Evolutionary conservation across 192 early-diverging fungal species (phyloP).

Genomic region (Pecoramyces ruminantium): DNA sequence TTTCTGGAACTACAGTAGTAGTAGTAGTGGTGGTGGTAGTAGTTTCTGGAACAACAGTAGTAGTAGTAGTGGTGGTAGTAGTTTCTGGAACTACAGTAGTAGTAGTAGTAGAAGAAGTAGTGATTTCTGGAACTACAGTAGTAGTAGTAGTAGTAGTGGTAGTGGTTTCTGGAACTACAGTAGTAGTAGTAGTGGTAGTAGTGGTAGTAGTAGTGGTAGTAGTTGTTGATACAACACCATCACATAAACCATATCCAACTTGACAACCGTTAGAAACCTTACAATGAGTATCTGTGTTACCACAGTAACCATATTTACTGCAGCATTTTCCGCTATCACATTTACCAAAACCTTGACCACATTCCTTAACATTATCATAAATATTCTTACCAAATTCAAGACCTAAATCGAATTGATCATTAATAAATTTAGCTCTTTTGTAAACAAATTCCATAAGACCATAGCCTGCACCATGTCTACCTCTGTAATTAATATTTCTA

Average conservation of each 20-base stretch:
- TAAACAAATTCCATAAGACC: background rate
- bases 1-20: background rate
- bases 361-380: background rate
- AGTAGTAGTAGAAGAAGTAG: too few species aligned
- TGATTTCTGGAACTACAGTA: too few species aligned
- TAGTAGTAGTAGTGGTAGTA: too few species aligned
- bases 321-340: background rate
- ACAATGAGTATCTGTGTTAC: background rate
- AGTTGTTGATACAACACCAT: too few species aligned
- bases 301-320: background rate
- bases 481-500: background rate
- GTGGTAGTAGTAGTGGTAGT: too few species aligned
- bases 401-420: background rate
- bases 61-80: background rate
- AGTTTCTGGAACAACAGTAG: background rate
- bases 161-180: too few species aligned
- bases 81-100: too few species aligned
- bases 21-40: background rate
- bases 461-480: background rate
- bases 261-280: background rate
- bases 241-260: background rate
- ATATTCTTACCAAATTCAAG: background rate
- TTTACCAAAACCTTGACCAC: background rate
- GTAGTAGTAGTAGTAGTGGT: too few species aligned
- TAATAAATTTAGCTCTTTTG: background rate